These are phyloP conservation scores for Venturia oleaginea DNA, from an alignment of 2,329 filamentous ascomycete genomes.

Conservation along the genomic window DNA sequence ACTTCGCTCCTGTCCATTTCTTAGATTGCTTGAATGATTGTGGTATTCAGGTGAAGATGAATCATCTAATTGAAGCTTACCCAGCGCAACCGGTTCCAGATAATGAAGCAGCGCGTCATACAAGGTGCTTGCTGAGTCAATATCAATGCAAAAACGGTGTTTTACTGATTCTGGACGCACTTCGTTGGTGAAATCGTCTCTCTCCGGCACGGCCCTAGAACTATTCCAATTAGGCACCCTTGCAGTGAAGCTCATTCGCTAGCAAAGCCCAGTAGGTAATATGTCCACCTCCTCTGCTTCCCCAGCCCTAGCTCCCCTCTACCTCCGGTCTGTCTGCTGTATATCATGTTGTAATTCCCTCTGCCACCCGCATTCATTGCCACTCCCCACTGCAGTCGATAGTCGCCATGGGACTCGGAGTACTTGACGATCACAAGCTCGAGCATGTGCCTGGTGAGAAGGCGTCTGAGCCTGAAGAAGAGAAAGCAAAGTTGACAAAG, in stretches of 20 bases:
- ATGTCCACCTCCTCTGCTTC: not conserved
- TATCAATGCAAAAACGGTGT: too few relatives aligned
- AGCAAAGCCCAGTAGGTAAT: not conserved
- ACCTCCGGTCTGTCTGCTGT: not conserved
- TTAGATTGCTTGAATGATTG: not conserved
- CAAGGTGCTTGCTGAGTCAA: too few relatives aligned
- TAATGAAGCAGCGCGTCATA: too few relatives aligned
- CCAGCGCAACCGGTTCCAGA: too few relatives aligned
- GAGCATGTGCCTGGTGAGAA: constrained; percentile 65
- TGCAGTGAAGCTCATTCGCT: not conserved
- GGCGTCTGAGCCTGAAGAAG: constrained; percentile 16
- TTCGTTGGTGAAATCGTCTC: too few relatives aligned
- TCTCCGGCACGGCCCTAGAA: not conserved
- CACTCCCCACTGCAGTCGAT: not conserved
- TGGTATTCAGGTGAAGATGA: too few relatives aligned
- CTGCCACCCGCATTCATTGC: not conserved
- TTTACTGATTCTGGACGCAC: too few relatives aligned
- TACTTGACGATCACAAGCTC: constrained; percentile 58
- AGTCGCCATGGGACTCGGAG: constrained; percentile 55
- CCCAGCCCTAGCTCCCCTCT: not conserved
- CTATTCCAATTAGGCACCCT: not conserved
- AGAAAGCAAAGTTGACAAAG: constrained; percentile 16
- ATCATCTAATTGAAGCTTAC: too few relatives aligned
- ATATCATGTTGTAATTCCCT: not conserved
- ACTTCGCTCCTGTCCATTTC: not conserved